Conservation (phyloP, 1,139 yeast species). For the Lizanozyma gosingica region DNA sequence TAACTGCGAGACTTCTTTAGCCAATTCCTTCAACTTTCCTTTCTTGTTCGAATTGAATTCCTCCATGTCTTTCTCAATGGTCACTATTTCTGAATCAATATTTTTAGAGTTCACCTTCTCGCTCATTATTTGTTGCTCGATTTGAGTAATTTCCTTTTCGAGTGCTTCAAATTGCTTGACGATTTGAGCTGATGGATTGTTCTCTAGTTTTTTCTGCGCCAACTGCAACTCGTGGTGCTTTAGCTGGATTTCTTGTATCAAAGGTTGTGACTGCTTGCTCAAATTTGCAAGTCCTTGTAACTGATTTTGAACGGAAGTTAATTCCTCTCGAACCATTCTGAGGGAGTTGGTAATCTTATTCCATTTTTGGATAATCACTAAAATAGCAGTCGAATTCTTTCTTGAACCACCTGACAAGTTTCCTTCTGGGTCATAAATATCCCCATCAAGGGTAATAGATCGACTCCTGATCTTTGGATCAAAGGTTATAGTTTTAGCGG, state of each 20-base stretch:
- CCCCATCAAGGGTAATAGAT: slow-evolving; percentile 92
- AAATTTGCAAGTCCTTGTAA: slow-evolving; percentile 38
- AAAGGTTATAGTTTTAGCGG: slow-evolving; percentile 84
- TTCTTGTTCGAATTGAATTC: slow-evolving; percentile 81
- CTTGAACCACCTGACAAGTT: slow-evolving; percentile 94
- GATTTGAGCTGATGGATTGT: slow-evolving; percentile 46
- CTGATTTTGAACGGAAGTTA: slow-evolving; percentile 31
- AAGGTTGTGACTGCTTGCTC: slow-evolving; percentile 42
- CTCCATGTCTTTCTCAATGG: slow-evolving; percentile 66
- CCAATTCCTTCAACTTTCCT: slow-evolving; percentile 63
- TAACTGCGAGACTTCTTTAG: slow-evolving; percentile 41
- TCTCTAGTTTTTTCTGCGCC: slow-evolving; percentile 49
- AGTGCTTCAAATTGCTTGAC: slow-evolving; percentile 42
- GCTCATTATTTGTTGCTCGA: slow-evolving; percentile 30
- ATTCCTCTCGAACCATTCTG: slow-evolving; percentile 26
- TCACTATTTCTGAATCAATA: slow-evolving; percentile 35
- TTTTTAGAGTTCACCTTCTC: slow-evolving; percentile 19
- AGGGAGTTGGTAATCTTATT: slow-evolving; percentile 42
- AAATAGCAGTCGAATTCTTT: slow-evolving; percentile 45
- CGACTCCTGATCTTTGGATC: slow-evolving; percentile 72
- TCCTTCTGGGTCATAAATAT: slow-evolving; percentile 92
- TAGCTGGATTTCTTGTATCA: slow-evolving; percentile 59
- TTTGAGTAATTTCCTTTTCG: slow-evolving; percentile 37
- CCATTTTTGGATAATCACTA: slow-evolving; percentile 61
- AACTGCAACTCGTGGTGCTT: slow-evolving; percentile 61